phyloP scores from a whole-genome alignment of 495 filamentous ascomycete species.

The Xylaria telfairii region DNA sequence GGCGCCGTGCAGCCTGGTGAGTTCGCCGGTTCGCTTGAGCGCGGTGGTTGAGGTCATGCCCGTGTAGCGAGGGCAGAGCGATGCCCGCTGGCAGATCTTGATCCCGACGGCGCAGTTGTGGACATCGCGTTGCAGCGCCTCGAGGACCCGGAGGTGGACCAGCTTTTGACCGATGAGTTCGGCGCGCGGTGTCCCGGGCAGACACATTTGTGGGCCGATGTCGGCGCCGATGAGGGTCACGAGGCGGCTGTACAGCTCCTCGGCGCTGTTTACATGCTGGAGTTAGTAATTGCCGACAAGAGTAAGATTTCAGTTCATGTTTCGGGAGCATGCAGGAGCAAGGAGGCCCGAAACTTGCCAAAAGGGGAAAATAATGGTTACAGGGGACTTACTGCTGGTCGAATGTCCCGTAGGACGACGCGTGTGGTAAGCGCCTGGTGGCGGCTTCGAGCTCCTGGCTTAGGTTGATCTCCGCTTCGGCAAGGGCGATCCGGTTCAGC shows the following conservation, averaged over 20 bases:
- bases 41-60: not conserved
- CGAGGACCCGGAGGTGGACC: not conserved
- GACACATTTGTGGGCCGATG: not conserved
- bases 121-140: not conserved
- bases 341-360: too few relatives aligned
- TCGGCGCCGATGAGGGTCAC: not conserved
- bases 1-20: not conserved
- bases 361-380: too few relatives aligned
- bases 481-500: not conserved
- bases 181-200: not conserved
- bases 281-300: too few relatives aligned
- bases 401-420: too few relatives aligned
- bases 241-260: not conserved
- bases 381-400: too few relatives aligned
- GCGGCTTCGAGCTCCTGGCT: not conserved
- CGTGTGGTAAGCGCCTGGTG: not conserved
- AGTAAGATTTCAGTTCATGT: too few relatives aligned
- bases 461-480: not conserved
- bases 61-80: not conserved
- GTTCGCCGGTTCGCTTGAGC: not conserved
- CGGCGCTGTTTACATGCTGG: too few relatives aligned
- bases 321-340: too few relatives aligned
- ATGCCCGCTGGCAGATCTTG: not conserved
- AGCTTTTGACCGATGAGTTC: not conserved
- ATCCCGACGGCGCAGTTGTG: not conserved